A percentile compares a stretch with the other conserved stretches of the same genome.
phyloP scores from a whole-genome alignment of 2,329 filamentous ascomycete species.

The Chaetomium sp. region DNA sequence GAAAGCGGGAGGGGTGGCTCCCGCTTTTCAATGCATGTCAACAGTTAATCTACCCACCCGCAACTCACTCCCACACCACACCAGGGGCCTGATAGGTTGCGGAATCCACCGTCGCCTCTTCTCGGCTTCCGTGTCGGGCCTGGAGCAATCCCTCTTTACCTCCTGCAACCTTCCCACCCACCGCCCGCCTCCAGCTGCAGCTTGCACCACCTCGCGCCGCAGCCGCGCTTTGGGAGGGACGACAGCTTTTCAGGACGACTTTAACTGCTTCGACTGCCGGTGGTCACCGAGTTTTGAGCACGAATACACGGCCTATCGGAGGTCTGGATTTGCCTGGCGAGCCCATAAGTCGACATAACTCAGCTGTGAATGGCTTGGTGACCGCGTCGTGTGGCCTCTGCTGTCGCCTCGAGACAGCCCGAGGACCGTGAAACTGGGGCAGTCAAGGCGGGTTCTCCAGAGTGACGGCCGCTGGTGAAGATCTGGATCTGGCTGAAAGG shows the following conservation, averaged over 20 bases:
- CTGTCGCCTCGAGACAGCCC: slow-evolving; percentile 28
- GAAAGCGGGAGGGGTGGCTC: slow-evolving; percentile 35
- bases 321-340: slow-evolving; percentile 12
- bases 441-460: neutral
- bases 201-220: slow-evolving; percentile 25
- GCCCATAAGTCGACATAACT: slow-evolving; percentile 3
- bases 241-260: slow-evolving; percentile 21
- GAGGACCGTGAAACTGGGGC: slow-evolving; percentile 1
- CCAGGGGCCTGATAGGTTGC: slow-evolving; percentile 31
- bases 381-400: slow-evolving; percentile 25
- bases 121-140: slow-evolving; percentile 18
- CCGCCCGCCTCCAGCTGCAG: slow-evolving; percentile 24
- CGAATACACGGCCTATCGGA: slow-evolving; percentile 6
- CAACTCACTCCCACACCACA: slow-evolving; percentile 13
- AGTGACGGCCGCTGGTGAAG: neutral
- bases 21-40: slow-evolving; percentile 35
- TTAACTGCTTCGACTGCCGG: neutral
- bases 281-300: neutral
- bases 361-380: slow-evolving; percentile 35
- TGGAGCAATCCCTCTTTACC: slow-evolving; percentile 31
- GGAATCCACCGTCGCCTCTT: slow-evolving; percentile 26
- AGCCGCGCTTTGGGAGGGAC: slow-evolving; percentile 28
- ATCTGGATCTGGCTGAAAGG: neutral
- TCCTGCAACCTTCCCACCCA: slow-evolving; percentile 27
- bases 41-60: slow-evolving; percentile 25